Evolutionary conservation across 805 yeast species (phyloP), one percentile per base, ranked within the genome.

Genomic region (Barnettozyma wickerhamii): DNA sequence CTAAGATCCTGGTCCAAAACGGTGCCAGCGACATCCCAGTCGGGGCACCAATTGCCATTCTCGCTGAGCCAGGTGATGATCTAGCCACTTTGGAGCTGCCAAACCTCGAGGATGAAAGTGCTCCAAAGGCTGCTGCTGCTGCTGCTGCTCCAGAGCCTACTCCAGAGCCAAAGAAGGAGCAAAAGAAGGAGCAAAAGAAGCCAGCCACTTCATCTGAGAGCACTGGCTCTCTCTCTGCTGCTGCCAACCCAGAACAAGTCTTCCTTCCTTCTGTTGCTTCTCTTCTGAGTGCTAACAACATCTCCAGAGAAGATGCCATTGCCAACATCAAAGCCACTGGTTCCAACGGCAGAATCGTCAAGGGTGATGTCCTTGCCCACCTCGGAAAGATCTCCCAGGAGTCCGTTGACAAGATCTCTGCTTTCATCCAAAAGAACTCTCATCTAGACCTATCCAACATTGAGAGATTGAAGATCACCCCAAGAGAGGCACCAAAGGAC

Each of bases 11-110:
- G 35, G 52, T 57, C 17, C 71, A 68, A 19, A 80, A 84, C 43
- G 99, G 99, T n/a, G 77, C 77, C 29, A 79, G 77, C 43, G 90
- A 80, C 28, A 69, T 91, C 40, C 76, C 80, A 7, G 98, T 91
- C 9, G 96, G 96, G n/a, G 68, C 74, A 33, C 83, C 95, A 21
- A 91, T 91, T 65, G 99, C 97, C 0, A 79, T 78, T 40, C 51
- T 86, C 43, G 97, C 96, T 10, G 98, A 90, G 51, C 81, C 78
- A 1, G 95, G 79, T 27, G 99, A 93, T 58, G 95, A 90, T 57
- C 58, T 91, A 46, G 57, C 76, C 9, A 63, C 76, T 13, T 66
- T 89, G 48, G 79, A 76, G 49, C 60, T 71, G 45, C 95, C 95
- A 24, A 21, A 18, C 5, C 41, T 19, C 14, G 44, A 52, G 9